Evolutionary conservation across 345 rosid species (phyloP), one percentile per base, ranked within the genome.

Genomic region (Aethionema arabicum): DNA sequence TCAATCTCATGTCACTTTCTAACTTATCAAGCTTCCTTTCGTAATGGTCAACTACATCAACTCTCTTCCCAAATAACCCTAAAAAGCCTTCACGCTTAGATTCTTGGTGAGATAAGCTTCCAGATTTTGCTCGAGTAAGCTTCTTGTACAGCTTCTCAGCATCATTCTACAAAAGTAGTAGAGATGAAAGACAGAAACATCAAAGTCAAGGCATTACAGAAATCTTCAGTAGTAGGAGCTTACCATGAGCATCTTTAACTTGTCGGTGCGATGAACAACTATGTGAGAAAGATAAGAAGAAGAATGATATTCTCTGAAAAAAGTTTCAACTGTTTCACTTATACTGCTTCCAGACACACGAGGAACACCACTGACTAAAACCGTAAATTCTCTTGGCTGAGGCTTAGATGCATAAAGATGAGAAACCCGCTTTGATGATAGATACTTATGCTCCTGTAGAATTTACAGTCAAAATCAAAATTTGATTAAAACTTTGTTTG

Each of bases 251-350:
- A 59, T 38, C 72, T 73, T 82, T 65, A 91, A 76, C 80, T 79
- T 83, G 76, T 77, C 80, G 30, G 90, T 83, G 30, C 63, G 80
- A 63, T 49, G 86, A 65, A 91, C 78, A 66, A 88, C 76, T 3
- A 78, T 46, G 52, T 86, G 86, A 38, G 98, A 85, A 68, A 86
- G 92, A 76, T 91, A 88, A 21, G 84, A 75, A 11, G 85, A 80
- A 60, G 95, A 85, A 76, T 91, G 95, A 70, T 78, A 75, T 62
- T 88, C 91, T 33, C 80, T 79, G 79, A 92, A 92, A 71, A 92
- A 88, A 43, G 49, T 80, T 44, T 87, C 93, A 42, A 92, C 95
- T 46, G 73, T 73, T 61, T 86, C 87, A 75, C 85, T 74, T 46
- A 78, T 43, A 64, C 78, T 82, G 64, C 75, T 78, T 32, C 82